Evolutionary conservation across 2,329 filamentous ascomycete species (phyloP).

Genomic region (Mycosphaerelloides madeirae): DNA sequence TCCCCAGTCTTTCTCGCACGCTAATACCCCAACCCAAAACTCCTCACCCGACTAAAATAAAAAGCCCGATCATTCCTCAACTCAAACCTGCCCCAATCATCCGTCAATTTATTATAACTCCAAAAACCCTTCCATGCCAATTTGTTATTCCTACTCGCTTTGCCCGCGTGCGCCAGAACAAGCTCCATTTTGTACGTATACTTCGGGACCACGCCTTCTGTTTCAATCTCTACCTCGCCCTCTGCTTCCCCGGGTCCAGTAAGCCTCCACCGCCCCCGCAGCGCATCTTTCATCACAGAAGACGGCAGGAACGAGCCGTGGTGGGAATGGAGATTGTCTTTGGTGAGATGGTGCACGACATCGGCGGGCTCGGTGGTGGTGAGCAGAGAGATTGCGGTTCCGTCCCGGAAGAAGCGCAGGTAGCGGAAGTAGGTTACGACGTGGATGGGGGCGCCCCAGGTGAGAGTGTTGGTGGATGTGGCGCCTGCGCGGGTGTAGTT

Average conservation of each 20-base stretch:
- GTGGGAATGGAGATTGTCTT: constrained; percentile 55
- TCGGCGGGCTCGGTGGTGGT: constrained; percentile 78
- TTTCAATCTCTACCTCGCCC: constrained; percentile 75
- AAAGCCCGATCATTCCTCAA: constrained; percentile 58
- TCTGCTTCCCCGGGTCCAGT: constrained; percentile 54
- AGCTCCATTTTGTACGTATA: constrained; percentile 85
- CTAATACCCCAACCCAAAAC: constrained; percentile 34
- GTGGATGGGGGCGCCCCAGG: constrained; percentile 79
- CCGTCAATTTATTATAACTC: constrained; percentile 82
- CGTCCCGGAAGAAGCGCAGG: constrained; percentile 89
- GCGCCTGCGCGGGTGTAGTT: constrained; percentile 88
- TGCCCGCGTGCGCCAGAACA: constrained; percentile 58
- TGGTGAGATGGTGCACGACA: constrained; percentile 77
- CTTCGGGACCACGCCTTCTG: constrained; percentile 71
- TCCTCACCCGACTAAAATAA: constrained; percentile 59
- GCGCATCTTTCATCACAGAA: constrained; percentile 63
- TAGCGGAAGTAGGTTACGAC: constrained; percentile 99
- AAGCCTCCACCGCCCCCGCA: constrained; percentile 62
- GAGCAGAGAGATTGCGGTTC: constrained; percentile 73
- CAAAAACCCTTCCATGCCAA: constrained; percentile 84
- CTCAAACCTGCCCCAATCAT: constrained; percentile 82
- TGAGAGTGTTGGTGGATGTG: constrained; percentile 62
- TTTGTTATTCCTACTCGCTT: constrained; percentile 71
- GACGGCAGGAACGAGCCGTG: constrained; percentile 39
- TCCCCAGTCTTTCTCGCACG: no score